These are phyloP conservation scores for Clathrus columnatus DNA, from an alignment of 768 basidiomycete species.

Conservation along the genomic window DNA sequence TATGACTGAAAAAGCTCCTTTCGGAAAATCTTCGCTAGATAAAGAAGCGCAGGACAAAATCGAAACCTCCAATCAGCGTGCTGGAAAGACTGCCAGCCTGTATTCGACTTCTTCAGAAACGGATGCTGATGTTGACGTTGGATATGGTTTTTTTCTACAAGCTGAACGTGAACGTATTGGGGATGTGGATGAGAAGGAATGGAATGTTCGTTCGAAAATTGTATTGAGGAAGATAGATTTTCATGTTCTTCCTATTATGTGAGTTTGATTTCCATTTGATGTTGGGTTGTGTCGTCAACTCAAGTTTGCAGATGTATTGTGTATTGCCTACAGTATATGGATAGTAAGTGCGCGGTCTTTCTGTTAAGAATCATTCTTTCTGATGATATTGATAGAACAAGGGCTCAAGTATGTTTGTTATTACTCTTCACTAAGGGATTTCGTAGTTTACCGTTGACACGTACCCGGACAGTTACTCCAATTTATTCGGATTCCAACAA, in stretches of 20 bases:
- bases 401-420: constrained; percentile 2
- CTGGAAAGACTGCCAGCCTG: no score
- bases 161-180: neutral
- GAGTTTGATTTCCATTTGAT: neutral
- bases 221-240: constrained; percentile 7
- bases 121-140: constrained; percentile 2
- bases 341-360: constrained; percentile 1
- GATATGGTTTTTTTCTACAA: neutral
- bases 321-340: constrained; percentile 10
- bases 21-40: neutral
- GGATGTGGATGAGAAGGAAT: neutral
- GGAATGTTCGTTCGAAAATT: neutral
- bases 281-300: neutral
- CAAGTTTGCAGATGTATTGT: constrained; percentile 5
- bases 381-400: constrained; percentile 2
- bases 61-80: neutral
- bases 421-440: neutral
- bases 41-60: neutral
- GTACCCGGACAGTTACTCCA: constrained; percentile 1
- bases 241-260: constrained; percentile 6
- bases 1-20: neutral
- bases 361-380: neutral
- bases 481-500: constrained; percentile 9
- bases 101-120: neutral
- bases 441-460: neutral